phyloP scores from a whole-genome alignment of 2,329 filamentous ascomycete species.

The Blastomyces silverae region DNA sequence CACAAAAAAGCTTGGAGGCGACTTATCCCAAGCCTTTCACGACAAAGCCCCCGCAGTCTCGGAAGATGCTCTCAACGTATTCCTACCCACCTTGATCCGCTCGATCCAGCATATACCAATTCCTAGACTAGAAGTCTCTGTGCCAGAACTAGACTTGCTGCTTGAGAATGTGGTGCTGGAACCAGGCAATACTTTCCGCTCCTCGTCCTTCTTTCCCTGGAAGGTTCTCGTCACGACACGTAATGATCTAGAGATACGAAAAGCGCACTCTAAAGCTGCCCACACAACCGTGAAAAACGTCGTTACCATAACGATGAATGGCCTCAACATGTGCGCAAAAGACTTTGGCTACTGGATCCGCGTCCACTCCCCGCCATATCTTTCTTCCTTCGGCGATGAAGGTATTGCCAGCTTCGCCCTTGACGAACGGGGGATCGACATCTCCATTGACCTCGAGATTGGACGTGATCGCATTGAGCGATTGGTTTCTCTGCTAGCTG shows the following conservation, averaged over 20 bases:
- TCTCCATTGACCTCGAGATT: conserved; percentile 78
- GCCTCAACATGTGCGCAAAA: conserved; percentile 73
- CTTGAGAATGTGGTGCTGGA: conserved; percentile 88
- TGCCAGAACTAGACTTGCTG: conserved; percentile 74
- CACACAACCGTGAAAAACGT: conserved; percentile 61
- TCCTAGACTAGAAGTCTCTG: conserved; percentile 78
- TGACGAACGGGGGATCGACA: conserved; percentile 79
- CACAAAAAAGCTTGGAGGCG: conserved; percentile 58
- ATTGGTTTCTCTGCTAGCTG: conserved; percentile 67
- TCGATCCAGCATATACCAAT: conserved; percentile 83
- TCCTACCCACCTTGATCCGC: conserved; percentile 69
- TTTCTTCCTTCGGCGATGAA: conserved; percentile 64
- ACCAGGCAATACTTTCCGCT: conserved; percentile 74
- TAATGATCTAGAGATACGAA: conserved; percentile 80
- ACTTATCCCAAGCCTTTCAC: conserved; percentile 60
- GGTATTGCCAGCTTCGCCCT: conserved; percentile 81
- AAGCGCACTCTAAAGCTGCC: conserved; percentile 62
- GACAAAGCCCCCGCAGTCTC: conserved; percentile 65
- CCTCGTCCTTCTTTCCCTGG: conserved; percentile 83
- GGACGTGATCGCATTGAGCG: conserved; percentile 70
- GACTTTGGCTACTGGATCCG: conserved; percentile 88
- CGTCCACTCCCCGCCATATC: conserved; percentile 61
- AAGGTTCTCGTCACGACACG: conserved; percentile 71
- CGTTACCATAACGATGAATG: conserved; percentile 71
- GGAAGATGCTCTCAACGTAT: conserved; percentile 68